Evolutionary conservation across 2,329 filamentous ascomycete genomes (phyloP).

Genomic region (Trichoderma hamatum): DNA sequence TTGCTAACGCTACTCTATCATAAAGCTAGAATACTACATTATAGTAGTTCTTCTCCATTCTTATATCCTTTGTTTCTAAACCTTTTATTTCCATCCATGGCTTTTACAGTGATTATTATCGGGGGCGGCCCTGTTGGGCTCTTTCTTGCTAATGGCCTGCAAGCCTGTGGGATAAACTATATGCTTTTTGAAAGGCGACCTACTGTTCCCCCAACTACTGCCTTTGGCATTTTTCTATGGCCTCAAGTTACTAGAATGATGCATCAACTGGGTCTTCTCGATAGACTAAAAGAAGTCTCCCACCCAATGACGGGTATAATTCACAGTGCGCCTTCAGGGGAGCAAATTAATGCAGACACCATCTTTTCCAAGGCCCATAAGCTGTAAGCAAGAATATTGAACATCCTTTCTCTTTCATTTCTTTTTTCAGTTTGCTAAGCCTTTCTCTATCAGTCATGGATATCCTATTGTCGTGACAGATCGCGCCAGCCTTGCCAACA

Average conservation of each 20-base stretch:
- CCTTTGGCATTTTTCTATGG: conserved; percentile 40
- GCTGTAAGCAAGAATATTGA: neutral
- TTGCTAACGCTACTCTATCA: too few relatives aligned
- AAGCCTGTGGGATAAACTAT: conserved; percentile 41
- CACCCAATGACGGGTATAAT: neutral
- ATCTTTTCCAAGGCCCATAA: neutral
- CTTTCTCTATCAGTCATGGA: conserved; percentile 32
- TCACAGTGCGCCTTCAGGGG: neutral
- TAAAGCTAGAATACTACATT: too few relatives aligned
- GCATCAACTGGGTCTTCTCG: conserved; percentile 38
- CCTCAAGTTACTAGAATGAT: conserved; percentile 36
- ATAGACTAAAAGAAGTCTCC: neutral
- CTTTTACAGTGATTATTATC: conserved; percentile 35
- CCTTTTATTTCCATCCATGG: neutral
- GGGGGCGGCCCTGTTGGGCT: conserved; percentile 37
- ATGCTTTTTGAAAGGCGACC: conserved; percentile 42
- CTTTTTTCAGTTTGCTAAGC: too few relatives aligned
- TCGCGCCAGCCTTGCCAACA: conserved; percentile 40
- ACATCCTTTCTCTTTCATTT: too few relatives aligned
- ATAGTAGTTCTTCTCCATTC: too few relatives aligned
- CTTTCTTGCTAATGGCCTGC: conserved; percentile 33
- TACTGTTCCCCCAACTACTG: conserved; percentile 36
- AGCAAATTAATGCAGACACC: neutral
- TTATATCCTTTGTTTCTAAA: too few relatives aligned
- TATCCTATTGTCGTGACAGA: conserved; percentile 37